These are phyloP conservation scores for Nematocida sp. DNA, from an alignment of 371 early-diverging fungal genomes.

Conservation along the genomic window DNA sequence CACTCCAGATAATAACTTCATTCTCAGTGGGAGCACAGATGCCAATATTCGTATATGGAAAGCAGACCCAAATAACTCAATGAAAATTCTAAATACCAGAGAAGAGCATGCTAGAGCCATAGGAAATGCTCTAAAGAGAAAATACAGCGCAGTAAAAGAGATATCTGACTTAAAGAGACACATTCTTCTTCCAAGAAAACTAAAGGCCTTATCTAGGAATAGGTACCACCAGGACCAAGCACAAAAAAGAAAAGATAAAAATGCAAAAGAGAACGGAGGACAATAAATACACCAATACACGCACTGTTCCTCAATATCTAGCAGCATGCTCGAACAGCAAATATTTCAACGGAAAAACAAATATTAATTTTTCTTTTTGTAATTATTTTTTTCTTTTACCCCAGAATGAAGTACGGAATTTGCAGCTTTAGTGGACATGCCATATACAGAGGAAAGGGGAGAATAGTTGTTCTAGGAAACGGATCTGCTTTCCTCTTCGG, in stretches of 20 bases:
- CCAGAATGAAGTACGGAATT: slow-evolving; percentile 54
- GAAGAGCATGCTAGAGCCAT: slow-evolving; percentile 78
- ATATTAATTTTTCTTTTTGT: slow-evolving; percentile 31
- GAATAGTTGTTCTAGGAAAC: slow-evolving; percentile 34
- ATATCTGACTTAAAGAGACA: slow-evolving; percentile 73
- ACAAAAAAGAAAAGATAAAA: slow-evolving; percentile 54
- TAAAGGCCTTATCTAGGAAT: slow-evolving; percentile 61
- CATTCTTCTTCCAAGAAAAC: slow-evolving; percentile 60
- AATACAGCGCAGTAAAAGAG: slow-evolving; percentile 83
- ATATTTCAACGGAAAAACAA: background rate
- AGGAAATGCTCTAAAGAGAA: slow-evolving; percentile 77
- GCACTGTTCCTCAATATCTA: background rate
- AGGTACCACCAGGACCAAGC: slow-evolving; percentile 61
- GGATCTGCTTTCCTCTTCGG: slow-evolving; percentile 43
- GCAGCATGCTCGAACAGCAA: background rate
- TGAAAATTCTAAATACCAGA: slow-evolving; percentile 69
- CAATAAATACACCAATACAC: background rate
- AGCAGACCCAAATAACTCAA: slow-evolving; percentile 73
- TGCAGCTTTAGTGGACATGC: slow-evolving; percentile 56
- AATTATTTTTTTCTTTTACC: slow-evolving; percentile 43
- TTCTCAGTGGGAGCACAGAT: slow-evolving; percentile 93
- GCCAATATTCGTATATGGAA: slow-evolving; percentile 95
- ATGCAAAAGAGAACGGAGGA: slow-evolving; percentile 5
- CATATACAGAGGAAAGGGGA: slow-evolving; percentile 53
- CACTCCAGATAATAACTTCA: slow-evolving; percentile 84